phyloP scores from a whole-genome alignment of 768 basidiomycete genomes.

The Amanita exitialis region DNA sequence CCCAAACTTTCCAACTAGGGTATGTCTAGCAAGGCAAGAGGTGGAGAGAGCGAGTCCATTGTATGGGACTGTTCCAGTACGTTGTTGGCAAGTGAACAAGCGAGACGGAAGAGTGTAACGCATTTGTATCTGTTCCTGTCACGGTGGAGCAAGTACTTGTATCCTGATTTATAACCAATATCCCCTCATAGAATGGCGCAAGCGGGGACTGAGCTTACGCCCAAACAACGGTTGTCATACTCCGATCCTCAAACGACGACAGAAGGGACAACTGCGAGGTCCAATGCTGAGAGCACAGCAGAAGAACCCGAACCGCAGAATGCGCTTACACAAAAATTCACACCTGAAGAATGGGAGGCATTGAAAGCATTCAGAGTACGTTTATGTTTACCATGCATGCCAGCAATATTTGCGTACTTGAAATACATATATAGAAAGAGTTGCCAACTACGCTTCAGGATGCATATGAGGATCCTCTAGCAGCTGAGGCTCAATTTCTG shows the following conservation, averaged over 20 bases:
- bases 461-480: slow-evolving; percentile 50
- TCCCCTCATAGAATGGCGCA: not conserved
- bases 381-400: not conserved
- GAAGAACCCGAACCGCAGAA: slow-evolving; percentile 51
- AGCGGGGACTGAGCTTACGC: not conserved
- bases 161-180: too few relatives aligned
- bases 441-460: slow-evolving; percentile 46
- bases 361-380: slow-evolving; percentile 59
- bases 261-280: slow-evolving; percentile 7
- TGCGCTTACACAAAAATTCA: slow-evolving; percentile 58
- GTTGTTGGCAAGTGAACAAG: too few relatives aligned
- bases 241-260: not conserved
- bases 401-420: not conserved
- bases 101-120: too few relatives aligned
- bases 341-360: slow-evolving; percentile 60
- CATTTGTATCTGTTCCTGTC: too few relatives aligned
- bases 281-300: slow-evolving; percentile 5
- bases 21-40: too few relatives aligned
- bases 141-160: too few relatives aligned
- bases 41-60: too few relatives aligned
- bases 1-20: too few relatives aligned
- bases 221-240: not conserved
- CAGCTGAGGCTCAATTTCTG: slow-evolving; percentile 36
- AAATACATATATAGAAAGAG: slow-evolving; percentile 16
- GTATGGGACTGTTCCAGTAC: too few relatives aligned